These are phyloP conservation scores for Colletotrichum lupini DNA, from an alignment of 2,329 filamentous ascomycete genomes.

Conservation along the genomic window DNA sequence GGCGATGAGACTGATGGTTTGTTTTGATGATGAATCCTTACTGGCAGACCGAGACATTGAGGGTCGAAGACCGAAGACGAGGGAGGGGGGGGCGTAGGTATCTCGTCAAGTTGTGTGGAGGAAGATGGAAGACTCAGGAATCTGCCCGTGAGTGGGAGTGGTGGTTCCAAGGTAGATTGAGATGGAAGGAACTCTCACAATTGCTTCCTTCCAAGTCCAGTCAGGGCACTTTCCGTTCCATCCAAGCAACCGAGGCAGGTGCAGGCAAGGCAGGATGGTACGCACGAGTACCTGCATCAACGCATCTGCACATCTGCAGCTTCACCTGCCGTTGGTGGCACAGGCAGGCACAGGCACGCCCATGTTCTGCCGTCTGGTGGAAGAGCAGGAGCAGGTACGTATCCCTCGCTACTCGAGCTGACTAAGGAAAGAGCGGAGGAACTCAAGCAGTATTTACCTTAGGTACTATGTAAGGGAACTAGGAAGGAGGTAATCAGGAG, in stretches of 20 bases:
- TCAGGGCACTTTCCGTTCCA: background rate
- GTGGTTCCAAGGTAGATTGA: background rate
- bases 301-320: background rate
- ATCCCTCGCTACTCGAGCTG: background rate
- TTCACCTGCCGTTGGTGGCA: background rate
- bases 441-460: no score
- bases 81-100: background rate
- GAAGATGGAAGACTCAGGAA: no score
- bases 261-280: background rate
- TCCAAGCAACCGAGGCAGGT: background rate
- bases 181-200: background rate
- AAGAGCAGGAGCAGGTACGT: background rate
- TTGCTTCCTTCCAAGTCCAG: no score
- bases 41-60: background rate
- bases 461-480: no score
- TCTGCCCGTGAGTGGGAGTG: background rate
- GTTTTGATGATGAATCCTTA: constrained; percentile 23
- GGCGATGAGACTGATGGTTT: background rate
- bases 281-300: background rate
- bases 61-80: background rate
- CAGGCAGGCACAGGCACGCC: background rate
- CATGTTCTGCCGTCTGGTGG: background rate
- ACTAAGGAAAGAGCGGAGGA: background rate
- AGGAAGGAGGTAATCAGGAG: background rate
- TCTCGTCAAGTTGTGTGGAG: background rate